These are phyloP conservation scores for Cyanidium caldarium DNA, from an alignment of 23 red algal species.

Conservation along the genomic window DNA sequence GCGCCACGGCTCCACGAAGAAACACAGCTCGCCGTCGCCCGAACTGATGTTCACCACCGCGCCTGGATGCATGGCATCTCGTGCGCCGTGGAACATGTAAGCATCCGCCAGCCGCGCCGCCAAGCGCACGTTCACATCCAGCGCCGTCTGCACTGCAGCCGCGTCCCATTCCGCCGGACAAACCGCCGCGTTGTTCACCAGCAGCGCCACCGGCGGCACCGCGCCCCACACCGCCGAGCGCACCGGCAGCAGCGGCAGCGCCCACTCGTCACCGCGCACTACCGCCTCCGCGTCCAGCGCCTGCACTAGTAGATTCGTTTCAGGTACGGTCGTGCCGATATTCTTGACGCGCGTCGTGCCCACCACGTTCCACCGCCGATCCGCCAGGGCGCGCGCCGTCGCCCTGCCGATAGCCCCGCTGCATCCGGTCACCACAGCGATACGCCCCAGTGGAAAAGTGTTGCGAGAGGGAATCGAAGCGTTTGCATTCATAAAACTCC, in stretches of 20 bases:
- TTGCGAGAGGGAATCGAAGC: no score
- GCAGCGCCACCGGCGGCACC: constrained; percentile 27
- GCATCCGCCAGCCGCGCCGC: neutral
- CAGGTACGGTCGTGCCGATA: neutral
- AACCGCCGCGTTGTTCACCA: constrained; percentile 41
- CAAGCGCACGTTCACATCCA: constrained; percentile 36
- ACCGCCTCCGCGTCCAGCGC: neutral
- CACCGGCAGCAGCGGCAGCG: neutral
- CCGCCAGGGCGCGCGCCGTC: neutral
- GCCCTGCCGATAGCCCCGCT: neutral
- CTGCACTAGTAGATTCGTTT: neutral
- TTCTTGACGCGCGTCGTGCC: neutral
- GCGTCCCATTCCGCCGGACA: constrained; percentile 20
- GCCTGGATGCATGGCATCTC: neutral
- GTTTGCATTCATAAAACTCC: no score
- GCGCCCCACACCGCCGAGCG: neutral
- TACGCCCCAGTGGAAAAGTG: no score
- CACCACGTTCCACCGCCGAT: neutral
- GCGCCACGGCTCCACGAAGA: constrained; percentile 11
- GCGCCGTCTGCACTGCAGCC: neutral
- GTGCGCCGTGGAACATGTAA: neutral
- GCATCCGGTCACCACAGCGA: neutral
- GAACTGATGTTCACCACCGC: constrained; percentile 43
- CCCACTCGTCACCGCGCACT: neutral
- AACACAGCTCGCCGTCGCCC: constrained; percentile 39